phyloP scores from a whole-genome alignment of 768 basidiomycete species.

The Lactarius sanguifluus region DNA sequence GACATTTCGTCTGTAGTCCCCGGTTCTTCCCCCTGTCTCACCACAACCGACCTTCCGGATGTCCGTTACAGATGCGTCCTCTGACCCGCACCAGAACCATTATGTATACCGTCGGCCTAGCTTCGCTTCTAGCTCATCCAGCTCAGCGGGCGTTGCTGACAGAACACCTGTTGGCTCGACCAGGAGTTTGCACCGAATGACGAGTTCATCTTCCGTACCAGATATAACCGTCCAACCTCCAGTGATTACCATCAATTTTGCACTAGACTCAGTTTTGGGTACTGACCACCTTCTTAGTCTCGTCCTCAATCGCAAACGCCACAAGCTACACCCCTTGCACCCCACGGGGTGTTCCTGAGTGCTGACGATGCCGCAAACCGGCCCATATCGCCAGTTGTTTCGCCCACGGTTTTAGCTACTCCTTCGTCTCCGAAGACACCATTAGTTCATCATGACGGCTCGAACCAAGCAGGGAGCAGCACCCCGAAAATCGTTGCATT shows the following conservation, averaged over 20 bases:
- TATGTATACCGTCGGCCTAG: constrained; percentile 27
- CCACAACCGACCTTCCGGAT: constrained; percentile 14
- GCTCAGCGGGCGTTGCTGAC: constrained; percentile 7
- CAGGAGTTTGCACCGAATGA: constrained; percentile 21
- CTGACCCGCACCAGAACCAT: constrained; percentile 2
- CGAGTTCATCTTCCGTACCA: constrained; percentile 22
- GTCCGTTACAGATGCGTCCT: not conserved
- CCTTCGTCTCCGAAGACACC: constrained; percentile 5
- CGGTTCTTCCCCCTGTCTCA: not conserved
- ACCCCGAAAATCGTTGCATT: constrained; percentile 13
- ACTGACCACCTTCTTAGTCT: constrained; percentile 17
- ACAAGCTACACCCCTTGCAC: constrained; percentile 22
- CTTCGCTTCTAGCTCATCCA: constrained; percentile 24
- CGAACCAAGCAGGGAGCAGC: constrained; percentile 3
- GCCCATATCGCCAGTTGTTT: constrained; percentile 12
- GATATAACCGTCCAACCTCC: constrained; percentile 23
- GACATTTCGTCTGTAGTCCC: constrained; percentile 1
- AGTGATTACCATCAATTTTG: constrained; percentile 12
- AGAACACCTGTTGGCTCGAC: constrained; percentile 20
- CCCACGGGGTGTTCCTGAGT: constrained; percentile 18
- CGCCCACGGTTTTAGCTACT: constrained; percentile 9
- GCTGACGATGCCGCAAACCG: constrained; percentile 25
- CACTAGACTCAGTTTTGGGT: not conserved
- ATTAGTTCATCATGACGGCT: constrained; percentile 1
- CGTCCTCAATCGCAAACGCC: constrained; percentile 29